A percentile compares a stretch with the other conserved stretches of the same genome.
Evolutionary conservation across 257 asterid species (phyloP).

Genomic region (Forsythia viridissima): DNA sequence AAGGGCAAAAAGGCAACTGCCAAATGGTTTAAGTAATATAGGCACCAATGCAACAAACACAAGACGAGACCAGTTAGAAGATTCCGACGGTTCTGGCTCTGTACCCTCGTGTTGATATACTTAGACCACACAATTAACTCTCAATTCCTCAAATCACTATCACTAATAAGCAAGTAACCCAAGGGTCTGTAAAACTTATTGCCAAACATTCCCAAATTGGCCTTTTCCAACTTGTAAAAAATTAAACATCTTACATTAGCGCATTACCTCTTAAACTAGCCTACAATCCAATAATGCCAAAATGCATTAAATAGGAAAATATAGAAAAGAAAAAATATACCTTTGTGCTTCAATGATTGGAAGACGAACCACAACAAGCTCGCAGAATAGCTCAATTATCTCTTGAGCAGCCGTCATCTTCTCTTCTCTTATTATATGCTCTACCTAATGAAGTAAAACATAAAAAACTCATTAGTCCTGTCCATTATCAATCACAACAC

Average conservation of each 20-base stretch:
- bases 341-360: slow-evolving; percentile 83
- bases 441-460: slow-evolving; percentile 52
- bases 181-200: not conserved
- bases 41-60: not conserved
- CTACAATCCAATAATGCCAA: not conserved
- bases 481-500: not conserved
- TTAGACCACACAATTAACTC: not conserved
- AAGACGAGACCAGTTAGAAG: not conserved
- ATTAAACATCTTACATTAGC: not conserved
- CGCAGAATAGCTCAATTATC: slow-evolving; percentile 82
- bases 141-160: not conserved
- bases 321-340: slow-evolving; percentile 28
- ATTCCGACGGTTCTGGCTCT: not conserved
- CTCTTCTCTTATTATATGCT: slow-evolving; percentile 93
- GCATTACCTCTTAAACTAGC: not conserved
- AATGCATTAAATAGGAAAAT: not conserved
- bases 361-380: slow-evolving; percentile 78
- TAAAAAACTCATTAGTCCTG: not conserved
- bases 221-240: not conserved
- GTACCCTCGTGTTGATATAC: not conserved
- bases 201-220: not conserved
- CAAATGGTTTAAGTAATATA: not conserved
- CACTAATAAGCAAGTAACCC: not conserved
- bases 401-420: slow-evolving; percentile 98
- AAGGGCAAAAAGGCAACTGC: not conserved